Base-by-base conservation (phyloP, 139 green algal species). In the Coelastrella sp. region DNA sequence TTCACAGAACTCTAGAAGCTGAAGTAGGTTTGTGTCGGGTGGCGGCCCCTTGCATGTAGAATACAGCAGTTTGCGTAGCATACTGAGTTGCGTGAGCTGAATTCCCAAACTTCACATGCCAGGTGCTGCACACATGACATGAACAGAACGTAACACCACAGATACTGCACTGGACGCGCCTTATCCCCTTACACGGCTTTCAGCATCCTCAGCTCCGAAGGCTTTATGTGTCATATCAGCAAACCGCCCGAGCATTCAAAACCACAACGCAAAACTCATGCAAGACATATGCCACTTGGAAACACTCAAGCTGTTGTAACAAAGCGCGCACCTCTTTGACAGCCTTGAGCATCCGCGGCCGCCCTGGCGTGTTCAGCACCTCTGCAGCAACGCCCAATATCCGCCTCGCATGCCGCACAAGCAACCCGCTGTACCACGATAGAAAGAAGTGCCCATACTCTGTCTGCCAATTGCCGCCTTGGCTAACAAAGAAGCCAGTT, bases 401-500 rank as follows among this genome's bases (percentile, higher is more conserved):
- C 4, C 94, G 89, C 85, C 99, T 94, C 7, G 95, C 98, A 87
- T 99, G 98, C 80, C 92, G 47, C 23, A 98, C 87, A 81, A 99
- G 95, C 92, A 97, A 85, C 1, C 92, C 93, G 17, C 91, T 96
- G 94, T 99, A 99, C 98, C 98, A 99, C 22, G 78, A 86, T 47
- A 99, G 92, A 92, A 99, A 99, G 91, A 99, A 99, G 83, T 94
- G 91, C 17, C 98, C 98, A 88, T 99, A 99, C 5, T 95, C 91
- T 5, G 95, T 96, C 86, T 97, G 93, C 96, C 96, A 99, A 91
- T 91, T 98, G 86, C 98, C 97, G 71, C 88, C 88, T 23, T 97
- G 89, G 81, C 91, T 95, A 8, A 94, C 90, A 91, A 99, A 99
- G 92, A 99, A 99, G 19, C 96, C 97, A 7, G 98, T 99, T 57